These are phyloP conservation scores for Diacronema lutheri DNA, from an alignment of 78 protist genomes.

Conservation along the genomic window DNA sequence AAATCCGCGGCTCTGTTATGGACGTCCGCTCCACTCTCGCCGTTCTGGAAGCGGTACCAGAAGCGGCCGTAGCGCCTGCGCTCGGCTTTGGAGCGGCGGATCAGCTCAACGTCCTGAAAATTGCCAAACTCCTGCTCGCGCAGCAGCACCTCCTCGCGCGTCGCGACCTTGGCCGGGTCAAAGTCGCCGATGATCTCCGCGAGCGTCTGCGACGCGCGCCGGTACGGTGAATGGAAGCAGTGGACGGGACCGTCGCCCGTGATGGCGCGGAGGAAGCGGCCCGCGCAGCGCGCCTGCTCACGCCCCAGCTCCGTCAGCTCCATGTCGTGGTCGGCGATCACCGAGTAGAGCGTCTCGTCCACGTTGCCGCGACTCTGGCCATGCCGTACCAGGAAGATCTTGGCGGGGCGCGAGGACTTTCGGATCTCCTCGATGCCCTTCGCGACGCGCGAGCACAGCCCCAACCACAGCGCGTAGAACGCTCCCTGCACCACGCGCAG, in stretches of 20 bases:
- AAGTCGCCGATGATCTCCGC: background rate
- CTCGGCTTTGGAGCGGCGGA: background rate
- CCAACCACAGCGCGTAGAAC: too few relatives aligned
- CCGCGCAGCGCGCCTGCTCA: background rate
- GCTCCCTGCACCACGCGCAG: too few relatives aligned
- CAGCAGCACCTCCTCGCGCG: background rate
- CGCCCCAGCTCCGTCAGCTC: background rate
- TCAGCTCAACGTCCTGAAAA: background rate
- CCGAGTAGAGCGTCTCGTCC: background rate
- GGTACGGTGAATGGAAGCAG: background rate
- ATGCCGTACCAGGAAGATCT: background rate
- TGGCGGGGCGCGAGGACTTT: background rate
- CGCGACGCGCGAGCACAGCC: too few relatives aligned
- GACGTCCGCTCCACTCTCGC: slow-evolving; percentile 2
- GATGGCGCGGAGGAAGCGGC: background rate
- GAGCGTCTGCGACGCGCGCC: background rate
- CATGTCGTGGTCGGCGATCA: background rate
- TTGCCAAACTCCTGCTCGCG: slow-evolving; percentile 10
- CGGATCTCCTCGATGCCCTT: too few relatives aligned
- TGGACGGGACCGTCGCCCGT: background rate
- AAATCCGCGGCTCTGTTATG: background rate
- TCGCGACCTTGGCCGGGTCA: background rate
- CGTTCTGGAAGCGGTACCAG: slow-evolving; percentile 2
- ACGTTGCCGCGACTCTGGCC: background rate
- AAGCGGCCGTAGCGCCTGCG: background rate